These are phyloP conservation scores for Leccinum pellstonianum DNA, from an alignment of 768 basidiomycete species.

Conservation along the genomic window DNA sequence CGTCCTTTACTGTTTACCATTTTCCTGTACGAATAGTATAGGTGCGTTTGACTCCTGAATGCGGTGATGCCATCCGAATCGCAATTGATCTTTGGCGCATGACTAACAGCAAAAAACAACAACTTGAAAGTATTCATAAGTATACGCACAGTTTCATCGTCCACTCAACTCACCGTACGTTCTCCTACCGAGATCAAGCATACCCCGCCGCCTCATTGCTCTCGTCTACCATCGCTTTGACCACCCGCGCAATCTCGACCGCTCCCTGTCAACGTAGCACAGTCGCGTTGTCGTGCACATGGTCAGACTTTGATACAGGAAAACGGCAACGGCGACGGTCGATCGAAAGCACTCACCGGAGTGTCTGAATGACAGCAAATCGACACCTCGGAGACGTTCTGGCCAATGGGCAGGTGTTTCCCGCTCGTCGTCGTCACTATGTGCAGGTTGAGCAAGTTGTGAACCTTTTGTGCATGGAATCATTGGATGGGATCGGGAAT, in stretches of 20 bases:
- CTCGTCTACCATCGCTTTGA: conserved; percentile 55
- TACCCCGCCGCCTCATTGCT: conserved; percentile 42
- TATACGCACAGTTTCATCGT: not conserved
- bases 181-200: conserved; percentile 5
- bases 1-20: too few relatives aligned
- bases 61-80: too few relatives aligned
- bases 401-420: conserved; percentile 41
- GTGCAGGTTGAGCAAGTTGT: conserved; percentile 41
- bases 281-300: not conserved
- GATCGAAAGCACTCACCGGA: conserved; percentile 42
- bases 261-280: conserved; percentile 41
- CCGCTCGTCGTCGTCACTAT: conserved; percentile 49
- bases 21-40: too few relatives aligned
- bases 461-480: conserved; percentile 36
- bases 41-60: too few relatives aligned
- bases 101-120: too few relatives aligned
- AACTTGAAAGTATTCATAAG: too few relatives aligned
- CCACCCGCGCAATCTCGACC: conserved; percentile 48
- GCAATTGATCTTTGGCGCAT: too few relatives aligned
- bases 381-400: conserved; percentile 48
- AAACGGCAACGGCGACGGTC: not conserved
- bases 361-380: conserved; percentile 69
- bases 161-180: not conserved
- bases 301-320: not conserved
- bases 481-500: too few relatives aligned